Conservation (phyloP, 75 land plant genomes). For the Selaginella tamariscina region DNA sequence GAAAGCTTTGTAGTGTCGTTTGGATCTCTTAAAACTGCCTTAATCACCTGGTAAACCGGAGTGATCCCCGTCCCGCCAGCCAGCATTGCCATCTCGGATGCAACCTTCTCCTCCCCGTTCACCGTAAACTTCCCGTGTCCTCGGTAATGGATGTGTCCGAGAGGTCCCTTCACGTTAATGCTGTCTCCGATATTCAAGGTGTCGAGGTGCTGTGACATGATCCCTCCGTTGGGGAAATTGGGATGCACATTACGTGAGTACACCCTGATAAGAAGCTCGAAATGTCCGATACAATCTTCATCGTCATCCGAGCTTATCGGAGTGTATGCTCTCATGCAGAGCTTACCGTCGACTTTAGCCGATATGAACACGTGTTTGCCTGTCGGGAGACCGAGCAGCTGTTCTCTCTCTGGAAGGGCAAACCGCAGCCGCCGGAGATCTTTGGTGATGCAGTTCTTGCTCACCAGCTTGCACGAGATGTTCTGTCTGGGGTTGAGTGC, state of each 20-base stretch:
- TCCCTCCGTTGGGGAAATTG: conserved; percentile 69
- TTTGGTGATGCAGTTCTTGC: conserved; percentile 35
- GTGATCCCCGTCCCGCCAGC: conserved; percentile 96
- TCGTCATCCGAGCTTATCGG: conserved; percentile 53
- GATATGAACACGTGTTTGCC: conserved; percentile 85
- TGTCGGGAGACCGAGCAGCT: conserved; percentile 59
- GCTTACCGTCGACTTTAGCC: conserved; percentile 53
- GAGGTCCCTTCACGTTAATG: conserved; percentile 63
- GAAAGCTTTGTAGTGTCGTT: conserved; percentile 56
- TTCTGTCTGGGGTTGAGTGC: conserved; percentile 47
- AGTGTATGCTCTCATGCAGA: conserved; percentile 89
- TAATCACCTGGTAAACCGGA: conserved; percentile 73
- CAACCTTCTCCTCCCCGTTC: conserved; percentile 38
- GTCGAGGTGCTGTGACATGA: conserved; percentile 75
- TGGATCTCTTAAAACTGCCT: conserved; percentile 54
- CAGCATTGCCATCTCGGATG: conserved; percentile 57
- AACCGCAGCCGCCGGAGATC: conserved; percentile 59
- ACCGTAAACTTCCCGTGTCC: conserved; percentile 53
- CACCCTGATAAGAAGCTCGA: conserved; percentile 70
- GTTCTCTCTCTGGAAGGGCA: conserved; percentile 46
- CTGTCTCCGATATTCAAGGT: conserved; percentile 34
- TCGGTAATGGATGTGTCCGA: conserved; percentile 71
- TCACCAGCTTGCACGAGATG: conserved; percentile 42
- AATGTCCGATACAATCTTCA: conserved; percentile 31
- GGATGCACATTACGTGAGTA: conserved; percentile 54